Evolutionary conservation across 2,329 filamentous ascomycete genomes (phyloP).

Genomic region (Neopestalotiopsis sp.): DNA sequence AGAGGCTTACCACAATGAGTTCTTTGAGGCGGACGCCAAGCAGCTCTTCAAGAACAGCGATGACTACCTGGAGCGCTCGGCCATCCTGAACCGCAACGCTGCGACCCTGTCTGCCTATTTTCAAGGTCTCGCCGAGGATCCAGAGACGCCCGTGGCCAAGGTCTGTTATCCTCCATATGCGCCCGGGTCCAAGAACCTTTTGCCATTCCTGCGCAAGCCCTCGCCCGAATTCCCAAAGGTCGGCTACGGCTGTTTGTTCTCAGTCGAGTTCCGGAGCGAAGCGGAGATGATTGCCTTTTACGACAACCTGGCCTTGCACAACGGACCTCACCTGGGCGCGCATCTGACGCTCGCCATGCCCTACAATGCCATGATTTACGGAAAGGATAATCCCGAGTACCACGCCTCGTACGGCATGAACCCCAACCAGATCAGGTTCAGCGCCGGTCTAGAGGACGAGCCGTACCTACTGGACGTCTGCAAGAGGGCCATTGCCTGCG

Average conservation of each 20-base stretch:
- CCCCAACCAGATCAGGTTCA: conserved; percentile 49
- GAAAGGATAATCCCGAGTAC: conserved; percentile 42
- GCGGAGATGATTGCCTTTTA: conserved; percentile 52
- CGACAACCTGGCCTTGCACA: conserved; percentile 51
- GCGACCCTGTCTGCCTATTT: conserved; percentile 46
- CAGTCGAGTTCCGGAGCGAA: conserved; percentile 52
- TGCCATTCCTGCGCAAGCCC: conserved; percentile 38
- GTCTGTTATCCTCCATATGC: conserved; percentile 50
- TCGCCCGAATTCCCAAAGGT: conserved; percentile 51
- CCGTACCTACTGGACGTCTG: conserved; percentile 41
- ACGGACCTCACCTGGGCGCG: conserved; percentile 59
- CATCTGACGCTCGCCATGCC: conserved; percentile 54
- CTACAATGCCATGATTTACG: conserved; percentile 51
- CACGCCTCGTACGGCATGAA: conserved; percentile 43
- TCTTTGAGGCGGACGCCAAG: conserved; percentile 52
- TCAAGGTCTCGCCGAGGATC: conserved; percentile 33
- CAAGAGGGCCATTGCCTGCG: conserved; percentile 14
- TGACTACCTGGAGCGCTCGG: conserved; percentile 46
- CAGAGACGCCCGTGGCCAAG: conserved; percentile 40
- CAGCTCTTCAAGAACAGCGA: conserved; percentile 50
- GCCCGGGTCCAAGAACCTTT: conserved; percentile 21
- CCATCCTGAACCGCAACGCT: conserved; percentile 49
- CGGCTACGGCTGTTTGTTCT: conserved; percentile 61
- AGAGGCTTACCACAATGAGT: conserved; percentile 46
- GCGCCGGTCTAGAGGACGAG: conserved; percentile 51